Evolutionary conservation across 2,329 filamentous ascomycete genomes (phyloP).

Genomic region (Cercospora sp.): DNA sequence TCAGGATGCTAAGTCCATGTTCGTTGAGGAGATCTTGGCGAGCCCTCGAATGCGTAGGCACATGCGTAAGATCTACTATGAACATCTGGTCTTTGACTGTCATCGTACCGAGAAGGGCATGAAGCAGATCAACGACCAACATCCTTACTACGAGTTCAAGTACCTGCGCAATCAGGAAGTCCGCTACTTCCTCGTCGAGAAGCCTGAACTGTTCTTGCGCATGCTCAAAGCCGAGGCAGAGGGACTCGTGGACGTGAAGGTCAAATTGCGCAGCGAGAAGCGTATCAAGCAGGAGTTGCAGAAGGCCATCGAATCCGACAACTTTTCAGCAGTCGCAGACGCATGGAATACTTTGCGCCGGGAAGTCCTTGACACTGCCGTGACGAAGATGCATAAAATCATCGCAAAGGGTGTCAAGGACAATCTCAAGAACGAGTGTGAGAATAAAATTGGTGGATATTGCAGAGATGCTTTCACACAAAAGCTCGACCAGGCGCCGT

Average conservation of each 20-base stretch:
- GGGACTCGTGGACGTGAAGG: slow-evolving; percentile 80
- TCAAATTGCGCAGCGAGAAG: slow-evolving; percentile 73
- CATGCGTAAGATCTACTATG: slow-evolving; percentile 80
- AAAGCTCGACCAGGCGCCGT: slow-evolving; percentile 91
- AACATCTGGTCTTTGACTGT: slow-evolving; percentile 80
- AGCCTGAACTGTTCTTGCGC: slow-evolving; percentile 87
- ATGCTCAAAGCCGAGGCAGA: slow-evolving; percentile 98
- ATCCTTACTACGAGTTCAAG: slow-evolving; percentile 97
- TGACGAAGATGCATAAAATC: slow-evolving; percentile 76
- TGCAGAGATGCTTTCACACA: slow-evolving; percentile 87
- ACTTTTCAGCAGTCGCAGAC: slow-evolving; percentile 90
- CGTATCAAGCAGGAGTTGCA: slow-evolving; percentile 76
- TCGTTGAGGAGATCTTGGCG: slow-evolving; percentile 83
- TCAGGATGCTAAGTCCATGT: slow-evolving; percentile 79
- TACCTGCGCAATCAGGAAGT: slow-evolving; percentile 83
- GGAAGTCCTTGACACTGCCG: slow-evolving; percentile 78
- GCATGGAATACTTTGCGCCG: slow-evolving; percentile 89
- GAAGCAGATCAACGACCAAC: slow-evolving; percentile 88
- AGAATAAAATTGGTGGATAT: slow-evolving; percentile 83
- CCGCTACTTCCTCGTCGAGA: slow-evolving; percentile 68
- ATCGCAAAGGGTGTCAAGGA: slow-evolving; percentile 94
- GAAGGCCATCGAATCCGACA: slow-evolving; percentile 86
- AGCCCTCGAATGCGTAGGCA: slow-evolving; percentile 88
- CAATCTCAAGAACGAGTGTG: slow-evolving; percentile 86
- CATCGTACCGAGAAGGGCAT: slow-evolving; percentile 90